A percentile compares a stretch with the other conserved stretches of the same genome.
Evolutionary conservation across 2,329 filamentous ascomycete genomes (phyloP).

Genomic region (Dactylellina leptospora): DNA sequence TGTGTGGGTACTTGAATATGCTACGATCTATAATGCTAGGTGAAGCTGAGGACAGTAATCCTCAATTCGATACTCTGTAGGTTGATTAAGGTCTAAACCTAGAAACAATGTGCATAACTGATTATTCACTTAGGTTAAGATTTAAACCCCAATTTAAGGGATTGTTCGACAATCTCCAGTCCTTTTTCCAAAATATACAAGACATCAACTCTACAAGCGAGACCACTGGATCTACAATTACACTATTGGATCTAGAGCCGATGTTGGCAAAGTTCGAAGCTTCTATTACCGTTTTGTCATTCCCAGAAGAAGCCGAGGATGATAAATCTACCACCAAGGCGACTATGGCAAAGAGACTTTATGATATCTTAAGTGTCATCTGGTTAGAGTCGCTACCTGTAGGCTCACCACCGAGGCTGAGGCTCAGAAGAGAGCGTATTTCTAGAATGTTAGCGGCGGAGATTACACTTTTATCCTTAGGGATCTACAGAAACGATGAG

Average conservation of each 20-base stretch:
- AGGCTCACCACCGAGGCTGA: slow-evolving; percentile 16
- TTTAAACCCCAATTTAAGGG: slow-evolving; percentile 15
- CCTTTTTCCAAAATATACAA: slow-evolving; percentile 11
- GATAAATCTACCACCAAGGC: no score
- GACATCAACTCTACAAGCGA: background rate
- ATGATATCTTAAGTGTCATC: slow-evolving; percentile 26
- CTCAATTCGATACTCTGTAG: slow-evolving; percentile 22
- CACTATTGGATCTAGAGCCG: slow-evolving; percentile 9
- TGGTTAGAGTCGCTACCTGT: slow-evolving; percentile 33
- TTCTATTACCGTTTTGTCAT: background rate
- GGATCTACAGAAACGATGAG: slow-evolving; percentile 5
- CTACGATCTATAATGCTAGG: slow-evolving; percentile 1
- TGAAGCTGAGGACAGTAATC: background rate
- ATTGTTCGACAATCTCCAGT: slow-evolving; percentile 22
- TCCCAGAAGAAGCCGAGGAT: background rate
- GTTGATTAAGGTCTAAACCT: background rate
- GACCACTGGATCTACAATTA: background rate
- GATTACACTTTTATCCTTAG: slow-evolving; percentile 26
- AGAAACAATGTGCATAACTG: no score
- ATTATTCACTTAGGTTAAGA: slow-evolving; percentile 22
- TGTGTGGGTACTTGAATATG: slow-evolving; percentile 10
- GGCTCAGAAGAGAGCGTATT: slow-evolving; percentile 41
- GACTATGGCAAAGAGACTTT: background rate
- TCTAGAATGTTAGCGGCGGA: slow-evolving; percentile 43
- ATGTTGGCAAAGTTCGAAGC: background rate